A percentile compares a stretch with the other conserved stretches of the same genome.
Conservation (phyloP, 2,329 filamentous ascomycete species). For the Anthostomella pinea region DNA sequence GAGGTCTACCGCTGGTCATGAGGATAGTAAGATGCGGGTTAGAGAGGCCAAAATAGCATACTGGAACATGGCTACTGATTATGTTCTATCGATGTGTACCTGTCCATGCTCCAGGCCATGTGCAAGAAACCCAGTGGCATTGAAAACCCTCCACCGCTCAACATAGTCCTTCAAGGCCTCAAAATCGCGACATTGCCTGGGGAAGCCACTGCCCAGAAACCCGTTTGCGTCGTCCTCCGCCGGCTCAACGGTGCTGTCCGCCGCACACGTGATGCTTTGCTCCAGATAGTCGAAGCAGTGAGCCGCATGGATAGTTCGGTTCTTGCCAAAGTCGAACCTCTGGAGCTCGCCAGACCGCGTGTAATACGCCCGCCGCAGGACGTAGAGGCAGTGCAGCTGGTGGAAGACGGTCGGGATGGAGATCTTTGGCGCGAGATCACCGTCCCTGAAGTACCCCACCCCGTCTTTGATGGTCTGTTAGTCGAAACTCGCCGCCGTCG, state of each 20-base stretch:
- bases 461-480: conserved; percentile 6
- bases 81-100: conserved; percentile 2
- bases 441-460: conserved; percentile 13
- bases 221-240: conserved; percentile 5
- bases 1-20: neutral
- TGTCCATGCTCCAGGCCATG: conserved; percentile 9
- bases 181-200: conserved; percentile 9
- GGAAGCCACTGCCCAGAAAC: conserved; percentile 15
- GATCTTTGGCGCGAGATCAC: conserved; percentile 5
- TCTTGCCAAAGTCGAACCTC: conserved; percentile 15
- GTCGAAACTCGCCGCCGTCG: neutral
- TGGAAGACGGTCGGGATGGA: conserved; percentile 13
- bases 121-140: conserved; percentile 13
- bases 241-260: conserved; percentile 12
- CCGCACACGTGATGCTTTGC: conserved; percentile 11
- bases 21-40: too few relatives aligned
- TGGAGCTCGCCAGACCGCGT: conserved; percentile 4
- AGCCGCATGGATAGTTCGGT: conserved; percentile 7
- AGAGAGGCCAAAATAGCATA: neutral
- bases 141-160: conserved; percentile 11
- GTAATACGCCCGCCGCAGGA: conserved; percentile 13
- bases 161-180: conserved; percentile 10
- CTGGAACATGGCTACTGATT: neutral
- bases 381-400: conserved; percentile 14
- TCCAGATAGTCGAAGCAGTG: conserved; percentile 17